phyloP scores from a whole-genome alignment of 345 rosid species.

The Abelmoschus esculentus region DNA sequence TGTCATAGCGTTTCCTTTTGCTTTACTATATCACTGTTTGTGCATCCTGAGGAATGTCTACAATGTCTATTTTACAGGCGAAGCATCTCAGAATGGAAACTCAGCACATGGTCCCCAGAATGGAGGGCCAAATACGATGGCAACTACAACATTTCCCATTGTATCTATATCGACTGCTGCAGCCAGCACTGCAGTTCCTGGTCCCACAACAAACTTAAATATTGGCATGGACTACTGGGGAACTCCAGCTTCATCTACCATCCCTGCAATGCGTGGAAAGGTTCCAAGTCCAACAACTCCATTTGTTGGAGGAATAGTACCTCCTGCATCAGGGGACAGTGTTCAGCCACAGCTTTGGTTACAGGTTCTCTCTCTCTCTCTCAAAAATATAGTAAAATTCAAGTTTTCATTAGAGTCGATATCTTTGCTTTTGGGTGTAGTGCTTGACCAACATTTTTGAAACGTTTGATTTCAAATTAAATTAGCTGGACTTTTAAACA shows the following conservation, averaged over 20 bases:
- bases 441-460: not conserved
- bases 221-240: slow-evolving; percentile 99
- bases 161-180: slow-evolving; percentile 58
- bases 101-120: slow-evolving; percentile 55
- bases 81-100: slow-evolving; percentile 70
- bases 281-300: slow-evolving; percentile 53
- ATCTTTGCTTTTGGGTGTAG: not conserved
- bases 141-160: slow-evolving; percentile 44
- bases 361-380: slow-evolving; percentile 40
- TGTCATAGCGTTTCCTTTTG: not conserved
- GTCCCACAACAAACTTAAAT: slow-evolving; percentile 86
- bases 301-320: slow-evolving; percentile 56
- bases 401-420: not conserved
- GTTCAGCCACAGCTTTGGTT: slow-evolving; percentile 79
- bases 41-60: slow-evolving; percentile 8
- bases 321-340: slow-evolving; percentile 60
- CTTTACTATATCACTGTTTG: not conserved
- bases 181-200: slow-evolving; percentile 47
- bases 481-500: not conserved
- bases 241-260: slow-evolving; percentile 47
- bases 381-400: not conserved
- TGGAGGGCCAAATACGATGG: slow-evolving; percentile 46
- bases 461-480: not conserved
- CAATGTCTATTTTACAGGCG: slow-evolving; percentile 31
- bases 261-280: slow-evolving; percentile 66